Evolutionary conservation across 1,139 yeast species (phyloP).

Genomic region (Lizanozyma gosingica): DNA sequence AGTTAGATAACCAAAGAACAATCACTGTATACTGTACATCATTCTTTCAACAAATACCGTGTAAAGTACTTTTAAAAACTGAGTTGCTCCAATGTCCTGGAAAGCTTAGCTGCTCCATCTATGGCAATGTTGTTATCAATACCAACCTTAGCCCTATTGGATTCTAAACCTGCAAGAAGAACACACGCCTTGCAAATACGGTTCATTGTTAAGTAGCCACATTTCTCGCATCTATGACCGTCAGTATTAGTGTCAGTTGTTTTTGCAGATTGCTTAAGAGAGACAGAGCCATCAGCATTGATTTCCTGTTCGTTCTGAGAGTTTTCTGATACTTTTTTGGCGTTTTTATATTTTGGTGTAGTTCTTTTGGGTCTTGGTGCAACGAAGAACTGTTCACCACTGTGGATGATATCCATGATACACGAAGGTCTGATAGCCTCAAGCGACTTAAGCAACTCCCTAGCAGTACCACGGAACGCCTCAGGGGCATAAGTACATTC

Average conservation of each 20-base stretch:
- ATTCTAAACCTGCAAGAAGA: constrained; percentile 74
- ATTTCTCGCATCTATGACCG: constrained; percentile 73
- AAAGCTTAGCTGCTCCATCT: constrained; percentile 63
- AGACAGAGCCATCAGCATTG: constrained; percentile 52
- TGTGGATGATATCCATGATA: constrained; percentile 85
- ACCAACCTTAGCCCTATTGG: constrained; percentile 53
- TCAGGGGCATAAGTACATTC: constrained; percentile 98
- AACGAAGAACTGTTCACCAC: constrained; percentile 81
- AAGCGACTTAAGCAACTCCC: constrained; percentile 81
- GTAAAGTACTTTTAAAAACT: constrained; percentile 32
- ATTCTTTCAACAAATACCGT: neutral
- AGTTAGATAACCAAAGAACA: no score
- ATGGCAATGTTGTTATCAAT: constrained; percentile 42
- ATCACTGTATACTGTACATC: no score
- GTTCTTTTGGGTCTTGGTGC: constrained; percentile 42
- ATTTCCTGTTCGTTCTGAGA: constrained; percentile 37
- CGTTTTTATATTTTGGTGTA: constrained; percentile 22
- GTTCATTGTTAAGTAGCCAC: constrained; percentile 90
- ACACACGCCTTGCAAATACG: constrained; percentile 89
- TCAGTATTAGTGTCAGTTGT: constrained; percentile 29
- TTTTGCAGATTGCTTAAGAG: constrained; percentile 16
- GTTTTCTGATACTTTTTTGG: constrained; percentile 9
- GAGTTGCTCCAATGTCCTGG: constrained; percentile 57
- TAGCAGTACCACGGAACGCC: constrained; percentile 95
- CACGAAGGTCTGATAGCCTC: constrained; percentile 90